These are phyloP conservation scores for Beauveria brongniartii DNA, from an alignment of 2,329 filamentous ascomycete genomes.

Conservation along the genomic window DNA sequence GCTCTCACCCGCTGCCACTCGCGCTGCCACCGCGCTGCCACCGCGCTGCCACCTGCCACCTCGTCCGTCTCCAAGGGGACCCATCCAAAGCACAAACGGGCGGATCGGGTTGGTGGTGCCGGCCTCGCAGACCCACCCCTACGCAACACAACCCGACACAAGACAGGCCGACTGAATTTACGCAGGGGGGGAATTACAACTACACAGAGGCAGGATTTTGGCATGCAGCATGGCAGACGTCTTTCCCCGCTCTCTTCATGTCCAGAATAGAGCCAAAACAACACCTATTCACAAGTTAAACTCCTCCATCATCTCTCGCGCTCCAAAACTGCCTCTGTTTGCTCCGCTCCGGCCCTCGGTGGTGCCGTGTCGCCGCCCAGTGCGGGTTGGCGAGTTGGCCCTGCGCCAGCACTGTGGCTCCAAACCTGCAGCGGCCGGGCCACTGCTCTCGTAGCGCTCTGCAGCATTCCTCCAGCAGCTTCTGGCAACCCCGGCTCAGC, in stretches of 20 bases:
- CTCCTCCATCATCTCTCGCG: no score
- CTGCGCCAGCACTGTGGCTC: neutral
- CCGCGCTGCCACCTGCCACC: neutral
- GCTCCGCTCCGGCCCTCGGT: conserved; percentile 5
- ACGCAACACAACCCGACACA: conserved; percentile 7
- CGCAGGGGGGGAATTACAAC: neutral
- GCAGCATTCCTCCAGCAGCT: neutral
- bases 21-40: no score
- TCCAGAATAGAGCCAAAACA: no score
- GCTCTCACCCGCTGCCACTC: no score
- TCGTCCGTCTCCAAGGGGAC: neutral
- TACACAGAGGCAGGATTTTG: no score
- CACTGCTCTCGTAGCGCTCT: neutral
- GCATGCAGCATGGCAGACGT: no score
- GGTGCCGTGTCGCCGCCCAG: conserved; percentile 5
- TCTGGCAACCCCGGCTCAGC: neutral
- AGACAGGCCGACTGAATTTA: neutral
- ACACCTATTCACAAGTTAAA: no score
- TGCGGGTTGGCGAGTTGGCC: neutral
- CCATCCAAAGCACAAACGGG: neutral
- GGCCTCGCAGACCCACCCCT: conserved; percentile 3
- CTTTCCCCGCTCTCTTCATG: no score
- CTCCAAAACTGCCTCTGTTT: neutral
- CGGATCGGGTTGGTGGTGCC: conserved; percentile 8
- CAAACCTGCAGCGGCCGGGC: neutral